Conservation (phyloP, 2,329 filamentous ascomycete genomes). For the Penicillium sp. region DNA sequence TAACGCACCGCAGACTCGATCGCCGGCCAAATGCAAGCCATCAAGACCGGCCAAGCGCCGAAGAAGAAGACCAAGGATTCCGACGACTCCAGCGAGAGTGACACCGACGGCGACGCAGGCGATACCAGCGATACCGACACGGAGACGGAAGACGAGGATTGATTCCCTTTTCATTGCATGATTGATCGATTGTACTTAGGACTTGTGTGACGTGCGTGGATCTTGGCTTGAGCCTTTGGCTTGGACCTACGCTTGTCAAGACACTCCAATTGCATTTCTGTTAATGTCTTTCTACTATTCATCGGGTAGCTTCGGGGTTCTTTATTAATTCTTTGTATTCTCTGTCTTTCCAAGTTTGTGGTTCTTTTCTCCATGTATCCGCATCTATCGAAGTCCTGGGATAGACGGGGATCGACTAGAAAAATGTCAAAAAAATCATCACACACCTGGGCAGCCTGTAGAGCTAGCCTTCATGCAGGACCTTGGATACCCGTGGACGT, state of each 20-base stretch:
- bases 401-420: background rate
- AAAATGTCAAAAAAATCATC: background rate
- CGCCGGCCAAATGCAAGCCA: slow-evolving; percentile 84
- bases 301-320: slow-evolving; percentile 19
- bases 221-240: background rate
- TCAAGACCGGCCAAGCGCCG: slow-evolving; percentile 68
- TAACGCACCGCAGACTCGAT: slow-evolving; percentile 67
- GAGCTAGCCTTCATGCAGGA: too few relatives aligned
- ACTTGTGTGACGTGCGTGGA: slow-evolving; percentile 22
- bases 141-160: slow-evolving; percentile 79
- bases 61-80: slow-evolving; percentile 60
- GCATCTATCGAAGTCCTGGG: slow-evolving; percentile 3
- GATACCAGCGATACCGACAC: slow-evolving; percentile 61
- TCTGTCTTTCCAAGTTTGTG: background rate
- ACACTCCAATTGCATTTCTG: slow-evolving; percentile 1
- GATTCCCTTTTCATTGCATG: slow-evolving; percentile 22
- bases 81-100: slow-evolving; percentile 65
- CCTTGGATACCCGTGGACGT: too few relatives aligned
- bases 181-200: slow-evolving; percentile 23
- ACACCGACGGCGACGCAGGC: slow-evolving; percentile 64
- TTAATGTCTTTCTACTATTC: slow-evolving; percentile 10
- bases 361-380: background rate
- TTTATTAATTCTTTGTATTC: background rate
- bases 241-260: background rate
- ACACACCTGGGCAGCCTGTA: background rate